Conservation (phyloP, 345 rosid genomes). For the Kernera saxatilis region DNA sequence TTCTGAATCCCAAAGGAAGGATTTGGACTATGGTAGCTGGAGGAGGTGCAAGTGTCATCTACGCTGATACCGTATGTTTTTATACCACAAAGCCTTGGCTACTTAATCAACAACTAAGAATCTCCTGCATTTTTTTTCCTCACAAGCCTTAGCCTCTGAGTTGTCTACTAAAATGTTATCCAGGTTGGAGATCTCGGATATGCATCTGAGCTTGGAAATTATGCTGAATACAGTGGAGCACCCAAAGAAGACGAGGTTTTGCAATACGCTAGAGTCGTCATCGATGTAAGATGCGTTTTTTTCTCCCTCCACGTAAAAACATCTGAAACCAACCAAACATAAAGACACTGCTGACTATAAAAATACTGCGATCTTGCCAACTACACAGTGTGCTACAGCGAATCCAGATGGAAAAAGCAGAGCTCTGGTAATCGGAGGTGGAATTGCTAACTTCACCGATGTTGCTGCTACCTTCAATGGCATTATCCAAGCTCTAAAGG, state of each 20-base stretch:
- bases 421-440: slow-evolving; percentile 95
- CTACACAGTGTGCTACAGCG: slow-evolving; percentile 74
- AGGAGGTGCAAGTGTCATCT: slow-evolving; percentile 99
- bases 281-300: slow-evolving; percentile 52
- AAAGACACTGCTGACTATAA: background rate
- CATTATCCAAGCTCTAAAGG: slow-evolving; percentile 85
- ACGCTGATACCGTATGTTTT: slow-evolving; percentile 75
- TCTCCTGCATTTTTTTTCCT: slow-evolving; percentile 1
- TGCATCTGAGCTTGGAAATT: slow-evolving; percentile 87
- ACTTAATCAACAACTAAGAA: background rate
- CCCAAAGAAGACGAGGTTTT: slow-evolving; percentile 96
- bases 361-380: background rate
- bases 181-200: slow-evolving; percentile 96
- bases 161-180: background rate
- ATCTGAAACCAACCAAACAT: background rate
- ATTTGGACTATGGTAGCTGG: slow-evolving; percentile 99
- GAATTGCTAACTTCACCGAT: slow-evolving; percentile 94
- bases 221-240: slow-evolving; percentile 97
- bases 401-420: slow-evolving; percentile 82
- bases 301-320: background rate
- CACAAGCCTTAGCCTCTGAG: background rate
- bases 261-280: slow-evolving; percentile 97
- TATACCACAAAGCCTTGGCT: background rate
- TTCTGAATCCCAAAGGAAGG: slow-evolving; percentile 87
- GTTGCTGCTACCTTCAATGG: slow-evolving; percentile 98